Percentiles rank a stretch among this genome's conserved stretches.
phyloP scores from a whole-genome alignment of 1,284 basidiomycete species.

The Sporisorium graminicola region DNA sequence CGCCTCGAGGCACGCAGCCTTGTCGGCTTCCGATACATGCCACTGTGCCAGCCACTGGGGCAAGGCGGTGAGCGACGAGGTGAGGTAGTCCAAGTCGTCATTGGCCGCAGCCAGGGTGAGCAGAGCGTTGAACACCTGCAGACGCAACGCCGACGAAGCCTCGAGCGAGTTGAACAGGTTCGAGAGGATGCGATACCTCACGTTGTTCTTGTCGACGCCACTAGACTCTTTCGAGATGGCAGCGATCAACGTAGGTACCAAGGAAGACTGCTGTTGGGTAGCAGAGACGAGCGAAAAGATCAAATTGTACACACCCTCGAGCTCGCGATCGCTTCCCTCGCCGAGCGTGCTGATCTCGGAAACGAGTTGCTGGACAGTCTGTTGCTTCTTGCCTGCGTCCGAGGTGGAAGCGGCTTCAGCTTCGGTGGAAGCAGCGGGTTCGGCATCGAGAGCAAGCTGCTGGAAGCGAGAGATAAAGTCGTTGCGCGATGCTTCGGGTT shows the following conservation, averaged over 20 bases:
- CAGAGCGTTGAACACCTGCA: slow-evolving; percentile 56
- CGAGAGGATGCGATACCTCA: slow-evolving; percentile 59
- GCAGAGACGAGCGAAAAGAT: slow-evolving; percentile 55
- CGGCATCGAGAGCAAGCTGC: slow-evolving; percentile 51
- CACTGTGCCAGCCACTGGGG: slow-evolving; percentile 66
- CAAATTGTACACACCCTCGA: slow-evolving; percentile 67
- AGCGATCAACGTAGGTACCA: slow-evolving; percentile 41
- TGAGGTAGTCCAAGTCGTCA: slow-evolving; percentile 66
- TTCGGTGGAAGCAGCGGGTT: slow-evolving; percentile 22
- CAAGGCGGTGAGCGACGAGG: slow-evolving; percentile 51
- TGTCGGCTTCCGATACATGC: slow-evolving; percentile 52
- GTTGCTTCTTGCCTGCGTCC: slow-evolving; percentile 40
- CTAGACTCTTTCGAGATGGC: slow-evolving; percentile 33
- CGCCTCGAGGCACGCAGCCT: slow-evolving; percentile 52
- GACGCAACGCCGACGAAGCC: slow-evolving; percentile 52
- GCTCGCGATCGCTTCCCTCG: slow-evolving; percentile 65
- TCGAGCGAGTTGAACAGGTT: slow-evolving; percentile 68
- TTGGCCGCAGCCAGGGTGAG: slow-evolving; percentile 58
- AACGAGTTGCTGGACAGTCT: slow-evolving; percentile 52
- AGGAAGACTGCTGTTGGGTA: slow-evolving; percentile 15
- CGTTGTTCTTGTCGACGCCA: slow-evolving; percentile 47
- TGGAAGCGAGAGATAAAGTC: slow-evolving; percentile 58
- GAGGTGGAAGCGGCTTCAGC: slow-evolving; percentile 6
- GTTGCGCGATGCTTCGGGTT: slow-evolving; percentile 57
- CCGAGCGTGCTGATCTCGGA: slow-evolving; percentile 48